Percentiles rank a stretch among this genome's conserved stretches.
phyloP scores from a whole-genome alignment of 2,329 filamentous ascomycete genomes.

The Trematosphaeria pertusa region DNA sequence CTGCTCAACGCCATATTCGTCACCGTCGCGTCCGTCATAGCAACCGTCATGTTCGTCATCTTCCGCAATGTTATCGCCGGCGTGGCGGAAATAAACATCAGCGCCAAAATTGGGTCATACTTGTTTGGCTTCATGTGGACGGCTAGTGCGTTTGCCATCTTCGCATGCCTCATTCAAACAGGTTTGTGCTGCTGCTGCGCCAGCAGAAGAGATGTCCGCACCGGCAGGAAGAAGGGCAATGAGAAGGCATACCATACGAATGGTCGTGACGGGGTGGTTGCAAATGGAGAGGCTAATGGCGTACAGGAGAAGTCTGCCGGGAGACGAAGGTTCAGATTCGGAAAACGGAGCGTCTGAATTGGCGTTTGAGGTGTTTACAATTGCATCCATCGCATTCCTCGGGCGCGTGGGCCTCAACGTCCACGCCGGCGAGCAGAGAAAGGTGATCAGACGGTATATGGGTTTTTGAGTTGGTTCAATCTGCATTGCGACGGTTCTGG shows the following conservation, averaged over 20 bases:
- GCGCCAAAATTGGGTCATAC: slow-evolving; percentile 69
- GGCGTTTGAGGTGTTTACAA: background rate
- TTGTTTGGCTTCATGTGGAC: slow-evolving; percentile 95
- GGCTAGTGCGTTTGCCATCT: slow-evolving; percentile 68
- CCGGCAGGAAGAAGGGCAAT: slow-evolving; percentile 54
- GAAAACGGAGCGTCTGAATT: slow-evolving; percentile 20
- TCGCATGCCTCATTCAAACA: slow-evolving; percentile 75
- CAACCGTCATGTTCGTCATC: slow-evolving; percentile 83
- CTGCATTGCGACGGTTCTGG: background rate
- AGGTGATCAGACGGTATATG: background rate
- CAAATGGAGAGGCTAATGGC: slow-evolving; percentile 1
- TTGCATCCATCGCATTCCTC: too few species aligned
- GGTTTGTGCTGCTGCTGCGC: slow-evolving; percentile 81
- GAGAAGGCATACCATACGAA: slow-evolving; percentile 42
- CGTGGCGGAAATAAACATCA: slow-evolving; percentile 78
- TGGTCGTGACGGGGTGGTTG: too few species aligned
- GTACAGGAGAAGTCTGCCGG: slow-evolving; percentile 14
- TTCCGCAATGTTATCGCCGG: slow-evolving; percentile 77
- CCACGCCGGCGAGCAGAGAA: background rate
- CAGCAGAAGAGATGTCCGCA: slow-evolving; percentile 61
- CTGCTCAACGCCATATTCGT: slow-evolving; percentile 72
- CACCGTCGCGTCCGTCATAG: slow-evolving; percentile 74
- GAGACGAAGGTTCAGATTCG: slow-evolving; percentile 21
- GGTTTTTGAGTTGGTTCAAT: too few species aligned
- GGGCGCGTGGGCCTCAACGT: too few species aligned